Conservation (phyloP, 805 yeast species). For the Saturnispora zaruensis region DNA sequence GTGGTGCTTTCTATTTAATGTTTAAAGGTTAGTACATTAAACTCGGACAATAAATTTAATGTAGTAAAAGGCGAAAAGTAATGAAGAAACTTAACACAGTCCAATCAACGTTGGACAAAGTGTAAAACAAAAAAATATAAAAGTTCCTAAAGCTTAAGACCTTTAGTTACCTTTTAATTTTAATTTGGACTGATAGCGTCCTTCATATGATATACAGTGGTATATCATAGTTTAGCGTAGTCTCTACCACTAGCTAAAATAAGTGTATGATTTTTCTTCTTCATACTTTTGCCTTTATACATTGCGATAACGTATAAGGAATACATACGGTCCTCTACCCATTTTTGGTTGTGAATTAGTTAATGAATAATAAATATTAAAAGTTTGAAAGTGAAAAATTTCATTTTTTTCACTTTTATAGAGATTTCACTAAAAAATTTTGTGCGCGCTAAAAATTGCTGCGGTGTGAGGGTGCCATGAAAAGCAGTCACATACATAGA, state of each 20-base stretch:
- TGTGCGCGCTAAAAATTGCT: neutral
- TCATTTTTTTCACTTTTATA: neutral
- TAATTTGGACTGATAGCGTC: slow-evolving; percentile 11
- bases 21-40: slow-evolving; percentile 7
- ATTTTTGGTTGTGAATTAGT: slow-evolving; percentile 32
- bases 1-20: slow-evolving; percentile 77
- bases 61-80: neutral
- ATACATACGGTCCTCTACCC: slow-evolving; percentile 73
- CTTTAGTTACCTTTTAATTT: slow-evolving; percentile 1
- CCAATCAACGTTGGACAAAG: neutral
- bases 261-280: neutral
- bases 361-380: neutral
- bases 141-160: slow-evolving; percentile 2
- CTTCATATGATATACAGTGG: slow-evolving; percentile 7
- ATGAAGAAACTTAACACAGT: neutral
- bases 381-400: neutral
- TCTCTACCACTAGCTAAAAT: neutral
- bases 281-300: slow-evolving; percentile 6
- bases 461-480: slow-evolving; percentile 7
- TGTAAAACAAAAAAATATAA: neutral
- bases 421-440: neutral
- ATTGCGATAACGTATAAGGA: slow-evolving; percentile 10
- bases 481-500: slow-evolving; percentile 1
- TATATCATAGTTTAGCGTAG: neutral
- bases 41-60: neutral